Evolutionary conservation across 805 yeast species (phyloP), one percentile per base, ranked within the genome.

Genomic region (Pichia scutulata): DNA sequence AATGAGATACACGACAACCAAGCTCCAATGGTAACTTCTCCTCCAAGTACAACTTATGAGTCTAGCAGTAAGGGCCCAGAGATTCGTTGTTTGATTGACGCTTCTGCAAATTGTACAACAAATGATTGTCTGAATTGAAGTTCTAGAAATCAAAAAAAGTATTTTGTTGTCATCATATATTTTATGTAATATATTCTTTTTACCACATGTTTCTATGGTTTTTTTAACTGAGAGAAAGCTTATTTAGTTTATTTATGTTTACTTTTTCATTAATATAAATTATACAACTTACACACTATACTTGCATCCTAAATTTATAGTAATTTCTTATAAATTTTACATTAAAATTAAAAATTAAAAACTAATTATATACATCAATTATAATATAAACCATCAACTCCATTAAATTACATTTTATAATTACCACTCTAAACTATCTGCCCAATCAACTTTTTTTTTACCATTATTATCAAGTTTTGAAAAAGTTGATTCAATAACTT

Each of bases 31-130:
- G 21, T 23, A 37, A 33, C 26, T 18, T 22, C 22, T 16, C 39
- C 21, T 19, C 21, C 39, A 28, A 8, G 13, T 3, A 41, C 33
- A n/a, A 25, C 49, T 13, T 45, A 49, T 28, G 46, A 16, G n/a
- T n/a, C 37, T 2, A 33, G 47, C 2, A 37, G 44, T 13, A 55
- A 57, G 3, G 56, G 66, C 21, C 67, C 69, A 4, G 69, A 67
- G 26, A 60, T 56, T 19, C 63, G 67, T 19, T 78, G 83, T 60
- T 65, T 75, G 24, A 73, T 77, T 25, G 82, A 78, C 56, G 74
- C 75, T n/a, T 73, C 74, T 25, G 72, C 75, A 19, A 74, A 76
- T 44, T 78, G 83, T 60, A 74, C 76, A 50, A 64, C 79, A 2
- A 65, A 65, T 39, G 68, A 65, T 43, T 78, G 82, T 61, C 33